These are phyloP conservation scores for Grosmannia huntii DNA, from an alignment of 2,329 filamentous ascomycete genomes.

Conservation along the genomic window DNA sequence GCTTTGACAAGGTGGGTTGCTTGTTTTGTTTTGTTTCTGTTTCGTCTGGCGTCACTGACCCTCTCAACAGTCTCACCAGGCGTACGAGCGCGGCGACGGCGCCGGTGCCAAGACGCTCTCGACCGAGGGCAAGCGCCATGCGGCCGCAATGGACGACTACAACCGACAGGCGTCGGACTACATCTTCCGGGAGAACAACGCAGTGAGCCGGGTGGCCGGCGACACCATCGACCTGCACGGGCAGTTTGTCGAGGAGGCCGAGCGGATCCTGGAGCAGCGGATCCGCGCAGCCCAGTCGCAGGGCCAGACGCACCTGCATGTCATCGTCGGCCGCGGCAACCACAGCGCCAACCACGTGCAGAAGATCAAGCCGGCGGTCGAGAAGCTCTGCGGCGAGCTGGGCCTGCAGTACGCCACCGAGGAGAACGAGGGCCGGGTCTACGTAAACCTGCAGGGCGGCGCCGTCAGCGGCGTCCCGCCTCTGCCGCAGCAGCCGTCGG, in stretches of 20 bases:
- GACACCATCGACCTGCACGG: slow-evolving; percentile 94
- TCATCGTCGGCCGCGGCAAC: slow-evolving; percentile 92
- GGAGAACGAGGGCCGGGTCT: slow-evolving; percentile 80
- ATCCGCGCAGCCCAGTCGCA: slow-evolving; percentile 64
- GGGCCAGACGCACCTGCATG: slow-evolving; percentile 75
- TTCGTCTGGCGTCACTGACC: background rate
- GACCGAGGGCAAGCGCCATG: slow-evolving; percentile 75
- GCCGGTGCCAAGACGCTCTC: slow-evolving; percentile 71
- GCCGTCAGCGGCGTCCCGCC: slow-evolving; percentile 32
- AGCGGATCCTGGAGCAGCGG: slow-evolving; percentile 75
- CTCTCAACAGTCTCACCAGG: slow-evolving; percentile 51
- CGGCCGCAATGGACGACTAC: slow-evolving; percentile 71
- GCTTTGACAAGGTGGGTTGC: slow-evolving; percentile 53
- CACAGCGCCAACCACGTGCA: slow-evolving; percentile 73
- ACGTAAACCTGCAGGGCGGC: slow-evolving; percentile 71
- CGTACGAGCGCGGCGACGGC: slow-evolving; percentile 74
- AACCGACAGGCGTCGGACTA: slow-evolving; percentile 85
- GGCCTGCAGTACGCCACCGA: slow-evolving; percentile 77
- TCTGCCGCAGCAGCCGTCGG: slow-evolving; percentile 33
- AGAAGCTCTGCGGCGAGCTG: slow-evolving; percentile 71
- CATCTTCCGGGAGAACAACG: slow-evolving; percentile 94
- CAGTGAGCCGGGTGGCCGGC: slow-evolving; percentile 53
- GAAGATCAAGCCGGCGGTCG: slow-evolving; percentile 91
- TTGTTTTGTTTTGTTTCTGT: too few species aligned
- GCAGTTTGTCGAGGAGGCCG: slow-evolving; percentile 87